These are phyloP conservation scores for Mycena epipterygia DNA, from an alignment of 768 basidiomycete genomes.

Conservation along the genomic window DNA sequence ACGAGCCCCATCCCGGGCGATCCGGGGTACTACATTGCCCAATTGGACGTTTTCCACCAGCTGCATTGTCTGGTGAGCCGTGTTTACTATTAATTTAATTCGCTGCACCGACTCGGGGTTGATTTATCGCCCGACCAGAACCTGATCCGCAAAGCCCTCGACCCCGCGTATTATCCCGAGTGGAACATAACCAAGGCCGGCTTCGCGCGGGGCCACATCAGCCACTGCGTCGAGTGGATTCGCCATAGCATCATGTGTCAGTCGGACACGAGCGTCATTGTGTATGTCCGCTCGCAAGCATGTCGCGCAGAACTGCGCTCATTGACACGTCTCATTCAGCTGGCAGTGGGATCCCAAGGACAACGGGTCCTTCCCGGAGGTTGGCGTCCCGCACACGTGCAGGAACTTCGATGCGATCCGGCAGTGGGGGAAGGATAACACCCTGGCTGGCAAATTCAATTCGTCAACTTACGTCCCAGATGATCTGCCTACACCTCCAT, in stretches of 20 bases:
- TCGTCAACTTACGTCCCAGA: neutral
- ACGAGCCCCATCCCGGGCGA: constrained; percentile 31
- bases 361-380: neutral
- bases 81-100: too few relatives aligned
- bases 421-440: constrained; percentile 1
- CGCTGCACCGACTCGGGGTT: neutral
- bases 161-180: constrained; percentile 7
- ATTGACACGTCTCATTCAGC: neutral
- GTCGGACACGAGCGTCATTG: constrained; percentile 29
- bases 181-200: neutral
- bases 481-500: neutral
- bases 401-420: constrained; percentile 18
- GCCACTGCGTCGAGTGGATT: constrained; percentile 20
- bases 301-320: neutral
- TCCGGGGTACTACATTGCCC: constrained; percentile 26
- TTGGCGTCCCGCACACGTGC: constrained; percentile 16
- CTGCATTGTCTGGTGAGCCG: constrained; percentile 29
- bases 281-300: neutral
- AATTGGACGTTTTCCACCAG: constrained; percentile 34
- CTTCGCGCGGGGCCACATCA: neutral
- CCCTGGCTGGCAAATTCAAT: neutral
- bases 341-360: constrained; percentile 24
- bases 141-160: constrained; percentile 9
- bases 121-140: neutral
- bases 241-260: constrained; percentile 30